Evolutionary conservation across 2,329 filamentous ascomycete species (phyloP), one percentile per base, ranked within the genome.

Genomic region (Ploettnerulaceae sp.): DNA sequence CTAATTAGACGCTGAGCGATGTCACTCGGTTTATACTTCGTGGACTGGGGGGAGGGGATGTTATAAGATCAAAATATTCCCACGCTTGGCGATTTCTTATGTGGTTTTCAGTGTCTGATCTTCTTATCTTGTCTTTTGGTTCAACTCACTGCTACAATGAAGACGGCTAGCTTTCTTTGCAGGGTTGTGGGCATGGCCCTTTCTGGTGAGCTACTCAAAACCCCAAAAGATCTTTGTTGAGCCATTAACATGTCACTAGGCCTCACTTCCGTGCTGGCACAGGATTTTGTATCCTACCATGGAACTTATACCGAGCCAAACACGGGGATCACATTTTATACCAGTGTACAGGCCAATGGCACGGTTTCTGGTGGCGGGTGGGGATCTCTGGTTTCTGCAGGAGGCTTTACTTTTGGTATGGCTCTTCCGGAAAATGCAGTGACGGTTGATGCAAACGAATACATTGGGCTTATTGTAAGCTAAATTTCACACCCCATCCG

Each of bases 391-490:
- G 52, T 51, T 26, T 57, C 56, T 15, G 29, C 44, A 39, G 73
- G 71, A 46, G 71, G 71, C 26, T 68, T 75, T 40, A 72, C 70
- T 24, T 76, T 76, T 39, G 79, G 79, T 57, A 57, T 82, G 41
- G 74, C 73, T 2, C 65, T 82, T 12, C 78, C 78, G 4, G 54
- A 62, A 12, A 64, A 72, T 57, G 74, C 74, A 1, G 52, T 72
- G 35, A 70, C 65, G 0, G 69, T 60, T 17, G 70, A 74, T 42
- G 68, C 71, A 4, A 70, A 66, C 34, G 79, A 82, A 58, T 81
- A 80, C 54, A 76, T 82, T 47, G 79, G 79, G 28, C 70, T 76
- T 39, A 64, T 81, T 37, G 78, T 80, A 54, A 54, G 70, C 45
- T 42, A 39, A 1, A 5, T 11, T 11, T 15, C 5, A 3, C 7